phyloP scores from a whole-genome alignment of 1,284 basidiomycete species.

The Cronartium quercuum region DNA sequence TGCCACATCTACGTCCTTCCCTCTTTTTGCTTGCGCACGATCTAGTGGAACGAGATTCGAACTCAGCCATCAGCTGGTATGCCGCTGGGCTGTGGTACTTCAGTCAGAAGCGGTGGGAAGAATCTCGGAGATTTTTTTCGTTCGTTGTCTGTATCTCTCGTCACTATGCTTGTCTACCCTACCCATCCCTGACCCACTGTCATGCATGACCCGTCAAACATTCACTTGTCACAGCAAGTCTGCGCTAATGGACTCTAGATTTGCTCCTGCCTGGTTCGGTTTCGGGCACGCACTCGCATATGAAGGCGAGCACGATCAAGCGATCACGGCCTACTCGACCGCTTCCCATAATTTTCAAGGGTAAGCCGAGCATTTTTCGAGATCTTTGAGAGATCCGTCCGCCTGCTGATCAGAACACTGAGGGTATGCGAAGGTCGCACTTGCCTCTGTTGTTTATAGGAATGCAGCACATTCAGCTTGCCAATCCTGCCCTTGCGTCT shows the following conservation, averaged over 20 bases:
- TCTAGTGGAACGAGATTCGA: constrained; percentile 85
- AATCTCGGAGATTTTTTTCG: constrained; percentile 88
- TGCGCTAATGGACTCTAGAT: constrained; percentile 90
- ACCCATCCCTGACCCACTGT: background rate
- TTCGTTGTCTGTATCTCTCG: constrained; percentile 53
- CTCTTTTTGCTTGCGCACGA: constrained; percentile 94
- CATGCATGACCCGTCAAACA: background rate
- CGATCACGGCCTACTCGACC: constrained; percentile 95
- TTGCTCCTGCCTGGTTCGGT: constrained; percentile 92
- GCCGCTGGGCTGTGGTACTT: constrained; percentile 98
- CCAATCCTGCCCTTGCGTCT: constrained; percentile 72
- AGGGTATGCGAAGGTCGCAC: constrained; percentile 62
- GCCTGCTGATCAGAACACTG: background rate
- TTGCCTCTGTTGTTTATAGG: constrained; percentile 91
- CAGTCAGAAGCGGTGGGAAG: constrained; percentile 71
- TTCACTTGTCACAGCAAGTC: constrained; percentile 64
- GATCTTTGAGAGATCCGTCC: too few relatives aligned
- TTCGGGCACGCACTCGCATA: constrained; percentile 95
- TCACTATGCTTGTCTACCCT: background rate
- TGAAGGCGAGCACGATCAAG: constrained; percentile 97
- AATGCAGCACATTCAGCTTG: constrained; percentile 92
- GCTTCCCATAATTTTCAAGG: constrained; percentile 89
- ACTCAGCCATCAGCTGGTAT: constrained; percentile 91
- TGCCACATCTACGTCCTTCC: constrained; percentile 79
- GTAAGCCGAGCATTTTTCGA: constrained; percentile 54